A percentile compares a stretch with the other conserved stretches of the same genome.
Conservation (phyloP, 1,139 yeast species). For the Yamadazyma atlantica region DNA sequence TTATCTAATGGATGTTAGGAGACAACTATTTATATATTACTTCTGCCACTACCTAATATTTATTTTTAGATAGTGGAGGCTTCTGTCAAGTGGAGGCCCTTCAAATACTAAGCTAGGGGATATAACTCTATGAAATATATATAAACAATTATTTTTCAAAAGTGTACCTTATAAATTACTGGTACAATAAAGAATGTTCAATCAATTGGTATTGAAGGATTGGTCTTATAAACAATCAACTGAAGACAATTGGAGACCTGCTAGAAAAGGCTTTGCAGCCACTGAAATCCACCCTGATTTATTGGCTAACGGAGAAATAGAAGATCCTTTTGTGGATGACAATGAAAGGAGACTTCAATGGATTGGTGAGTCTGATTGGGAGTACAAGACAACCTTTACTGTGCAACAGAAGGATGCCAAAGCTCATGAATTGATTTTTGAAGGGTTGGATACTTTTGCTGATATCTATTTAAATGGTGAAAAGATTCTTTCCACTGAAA, state of each 20-base stretch:
- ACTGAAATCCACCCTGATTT: constrained; percentile 37
- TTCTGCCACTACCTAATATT: no score
- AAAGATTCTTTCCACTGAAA: constrained; percentile 27
- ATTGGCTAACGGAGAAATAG: constrained; percentile 29
- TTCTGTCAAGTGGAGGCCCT: no score
- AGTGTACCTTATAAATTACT: no score
- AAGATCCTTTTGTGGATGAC: constrained; percentile 40
- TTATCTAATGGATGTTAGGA: no score
- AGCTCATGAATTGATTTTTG: constrained; percentile 27
- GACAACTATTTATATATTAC: no score
- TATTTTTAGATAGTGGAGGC: no score
- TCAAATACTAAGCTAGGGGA: no score
- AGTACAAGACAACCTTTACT: constrained; percentile 20
- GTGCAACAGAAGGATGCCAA: not conserved
- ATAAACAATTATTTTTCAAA: no score
- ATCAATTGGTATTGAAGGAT: not conserved
- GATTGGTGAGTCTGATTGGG: constrained; percentile 44
- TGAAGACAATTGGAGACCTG: constrained; percentile 7
- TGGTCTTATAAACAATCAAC: constrained; percentile 5
- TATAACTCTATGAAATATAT: no score
- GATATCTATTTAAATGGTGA: constrained; percentile 31
- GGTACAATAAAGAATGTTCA: not conserved
- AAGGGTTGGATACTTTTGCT: constrained; percentile 45
- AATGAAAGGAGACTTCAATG: constrained; percentile 43
- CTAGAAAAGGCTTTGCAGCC: constrained; percentile 3